These are phyloP conservation scores for Dioscorea dumetorum DNA, from an alignment of 106 monocot genomes.

Conservation along the genomic window DNA sequence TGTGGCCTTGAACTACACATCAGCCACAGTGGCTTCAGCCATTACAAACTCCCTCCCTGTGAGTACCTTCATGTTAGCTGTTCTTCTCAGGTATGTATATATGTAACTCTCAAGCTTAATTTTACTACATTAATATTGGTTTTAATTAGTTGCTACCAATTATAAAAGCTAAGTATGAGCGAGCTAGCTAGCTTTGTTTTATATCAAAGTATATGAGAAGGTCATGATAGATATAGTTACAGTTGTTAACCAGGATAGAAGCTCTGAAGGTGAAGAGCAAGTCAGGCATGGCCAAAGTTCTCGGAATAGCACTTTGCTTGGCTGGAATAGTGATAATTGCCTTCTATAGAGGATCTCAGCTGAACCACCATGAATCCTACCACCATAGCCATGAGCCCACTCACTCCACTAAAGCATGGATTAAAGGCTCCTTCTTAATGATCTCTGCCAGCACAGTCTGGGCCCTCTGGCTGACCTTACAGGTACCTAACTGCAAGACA, in stretches of 20 bases:
- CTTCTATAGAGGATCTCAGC: slow-evolving; percentile 20
- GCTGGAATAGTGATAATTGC: slow-evolving; percentile 38
- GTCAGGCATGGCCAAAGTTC: slow-evolving; percentile 32
- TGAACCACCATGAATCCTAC: slow-evolving; percentile 19
- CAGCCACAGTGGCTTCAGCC: slow-evolving; percentile 41
- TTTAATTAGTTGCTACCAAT: no score
- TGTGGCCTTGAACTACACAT: slow-evolving; percentile 30
- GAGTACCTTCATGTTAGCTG: slow-evolving; percentile 25
- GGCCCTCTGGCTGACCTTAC: slow-evolving; percentile 19
- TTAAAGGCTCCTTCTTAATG: slow-evolving; percentile 17
- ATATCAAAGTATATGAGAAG: no score
- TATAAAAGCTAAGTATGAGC: no score
- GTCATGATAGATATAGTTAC: no score
- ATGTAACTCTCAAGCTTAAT: no score
- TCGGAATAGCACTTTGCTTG: slow-evolving; percentile 39
- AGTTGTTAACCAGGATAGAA: slow-evolving; percentile 32
- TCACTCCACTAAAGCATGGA: slow-evolving; percentile 11
- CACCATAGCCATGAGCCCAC: neutral
- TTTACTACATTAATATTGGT: neutral
- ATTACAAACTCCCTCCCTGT: slow-evolving; percentile 26
- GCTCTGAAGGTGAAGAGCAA: slow-evolving; percentile 31
- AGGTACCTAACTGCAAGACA: slow-evolving; percentile 7
- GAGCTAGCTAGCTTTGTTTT: no score
- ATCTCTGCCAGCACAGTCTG: slow-evolving; percentile 9
- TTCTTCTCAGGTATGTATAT: neutral